Base-by-base conservation (phyloP, 495 filamentous ascomycete genomes). In the Annulohypoxylon nitens region DNA sequence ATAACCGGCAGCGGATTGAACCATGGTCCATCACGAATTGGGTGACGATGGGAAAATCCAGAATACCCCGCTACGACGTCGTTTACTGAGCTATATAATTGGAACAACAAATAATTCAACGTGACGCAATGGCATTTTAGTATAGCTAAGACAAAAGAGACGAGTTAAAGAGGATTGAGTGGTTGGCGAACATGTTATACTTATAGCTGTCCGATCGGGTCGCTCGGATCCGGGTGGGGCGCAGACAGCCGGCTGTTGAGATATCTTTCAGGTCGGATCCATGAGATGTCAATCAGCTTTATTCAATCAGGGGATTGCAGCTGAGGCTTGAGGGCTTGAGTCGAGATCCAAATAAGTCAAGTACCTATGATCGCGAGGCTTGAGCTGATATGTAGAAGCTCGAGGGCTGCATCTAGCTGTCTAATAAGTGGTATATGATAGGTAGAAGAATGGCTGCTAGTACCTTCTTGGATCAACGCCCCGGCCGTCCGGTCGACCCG, bases 401-500 rank as follows among this genome's bases (percentile, higher is more conserved):
- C 12, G 11, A 43, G 39, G 39, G 39, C 39, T 72, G 63, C 41
- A 64, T 59, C 25, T 54, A 54, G 23, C 12, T 63, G 34, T 23
- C 26, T 63, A 67, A 43, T 61, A 53, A 26, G 50, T 51, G 41
- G 25, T 33, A 16, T 57, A 34, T 30, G 39, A 50, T 61, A 43
- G 43, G 51, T 69, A 30, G 50, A 48, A 58, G 39, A 54, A 12
- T 45, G 18, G 45, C 69, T 67, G 45, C 69, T 72, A 72, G 58
- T 63, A 58, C 63, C 57, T 12, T 58, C 59, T 60, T 73, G 51
- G 64, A 60, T 12, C 45, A 45, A 50, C 41, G 60, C 53, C 48
- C 70, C 58, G 51, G 41, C 43, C 61, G 48, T 45, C 64, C 61
- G 65, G 57, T 51, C 50, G 55, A 41, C 62, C 67, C 66, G 71